Evolutionary conservation across 257 asterid species (phyloP).

Genomic region (Penstemon davidsonii): DNA sequence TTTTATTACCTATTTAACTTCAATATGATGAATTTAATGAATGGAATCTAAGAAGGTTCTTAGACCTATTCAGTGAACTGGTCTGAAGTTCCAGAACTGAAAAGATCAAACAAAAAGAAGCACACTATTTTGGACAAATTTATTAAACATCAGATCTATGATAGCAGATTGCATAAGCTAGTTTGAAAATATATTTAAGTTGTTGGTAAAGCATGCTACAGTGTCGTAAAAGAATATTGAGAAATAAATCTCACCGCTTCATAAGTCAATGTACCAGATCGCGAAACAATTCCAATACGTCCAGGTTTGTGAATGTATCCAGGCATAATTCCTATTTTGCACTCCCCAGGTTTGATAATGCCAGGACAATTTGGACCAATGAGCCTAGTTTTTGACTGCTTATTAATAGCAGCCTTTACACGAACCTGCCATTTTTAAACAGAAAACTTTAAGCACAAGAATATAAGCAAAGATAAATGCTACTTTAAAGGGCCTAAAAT

Average conservation of each 20-base stretch:
- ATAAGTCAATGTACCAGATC: constrained; percentile 86
- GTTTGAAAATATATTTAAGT: not conserved
- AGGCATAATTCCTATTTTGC: constrained; percentile 98
- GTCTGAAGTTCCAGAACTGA: not conserved
- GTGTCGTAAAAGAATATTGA: not conserved
- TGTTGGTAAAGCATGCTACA: not conserved
- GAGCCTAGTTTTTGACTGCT: constrained; percentile 82
- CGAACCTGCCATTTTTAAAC: constrained; percentile 55
- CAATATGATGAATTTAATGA: not conserved
- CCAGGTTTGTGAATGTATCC: constrained; percentile 99
- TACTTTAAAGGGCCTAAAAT: constrained; percentile 7
- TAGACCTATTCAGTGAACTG: not conserved
- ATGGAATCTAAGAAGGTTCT: not conserved
- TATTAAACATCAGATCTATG: not conserved
- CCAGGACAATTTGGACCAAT: constrained; percentile 99
- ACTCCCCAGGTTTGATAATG: constrained; percentile 97
- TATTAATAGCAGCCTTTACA: constrained; percentile 81
- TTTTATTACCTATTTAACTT: not conserved
- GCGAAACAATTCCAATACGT: constrained; percentile 88
- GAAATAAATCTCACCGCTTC: constrained; percentile 72
- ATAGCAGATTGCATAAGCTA: too few species aligned
- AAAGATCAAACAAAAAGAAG: too few species aligned
- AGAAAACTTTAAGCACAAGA: constrained; percentile 21
- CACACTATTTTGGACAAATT: not conserved
- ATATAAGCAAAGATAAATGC: constrained; percentile 3